Base-by-base conservation (phyloP, 768 basidiomycete genomes). In the Cystobasidium tubakii region DNA sequence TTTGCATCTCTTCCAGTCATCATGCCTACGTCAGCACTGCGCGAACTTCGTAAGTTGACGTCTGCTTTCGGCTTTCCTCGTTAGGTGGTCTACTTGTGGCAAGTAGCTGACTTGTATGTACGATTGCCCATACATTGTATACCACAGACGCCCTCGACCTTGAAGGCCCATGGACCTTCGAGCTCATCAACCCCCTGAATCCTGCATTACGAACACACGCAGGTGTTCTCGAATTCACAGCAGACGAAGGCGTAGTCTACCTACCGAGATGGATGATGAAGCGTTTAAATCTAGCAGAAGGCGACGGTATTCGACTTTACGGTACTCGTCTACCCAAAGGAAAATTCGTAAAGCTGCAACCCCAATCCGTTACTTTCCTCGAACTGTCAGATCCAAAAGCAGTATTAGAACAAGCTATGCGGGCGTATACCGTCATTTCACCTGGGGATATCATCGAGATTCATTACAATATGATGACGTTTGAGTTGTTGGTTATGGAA, bases 221-320 rank as follows among this genome's bases (percentile, higher is more conserved):
- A 0, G 96, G 96, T 84, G 96, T 99, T 31, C 86, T 99, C 33
- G 96, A 99, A 80, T 99, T 99, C 82, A 97, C 97, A 76, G 95
- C 96, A 1, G 89, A 96, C 72, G 95, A 98, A 81, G 96, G 96
- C 15, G 85, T 90, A 17, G 94, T 94, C 1, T 90, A 98, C 83
- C 84, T 99, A 19, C 96, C 96, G 0, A 90, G 92, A 77, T 99
- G 96, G 96, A 95, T 99, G 91, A 99, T 99, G 95, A 93, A 90
- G 83, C 93, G 92, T 3, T 84, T 99, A 23, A 87, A 91, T 31
- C 83, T 99, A 31, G 88, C 88, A 70, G 96, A 99, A 82, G 96
- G 96, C 15, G 96, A 98, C 83, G 88, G 92, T 13, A 90, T 99
- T 74, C 88, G 93, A 54, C 88, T 98, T 66, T 93, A 89, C 4